These are phyloP conservation scores for Emergomyces africanus DNA, from an alignment of 2,329 filamentous ascomycete genomes.

Conservation along the genomic window DNA sequence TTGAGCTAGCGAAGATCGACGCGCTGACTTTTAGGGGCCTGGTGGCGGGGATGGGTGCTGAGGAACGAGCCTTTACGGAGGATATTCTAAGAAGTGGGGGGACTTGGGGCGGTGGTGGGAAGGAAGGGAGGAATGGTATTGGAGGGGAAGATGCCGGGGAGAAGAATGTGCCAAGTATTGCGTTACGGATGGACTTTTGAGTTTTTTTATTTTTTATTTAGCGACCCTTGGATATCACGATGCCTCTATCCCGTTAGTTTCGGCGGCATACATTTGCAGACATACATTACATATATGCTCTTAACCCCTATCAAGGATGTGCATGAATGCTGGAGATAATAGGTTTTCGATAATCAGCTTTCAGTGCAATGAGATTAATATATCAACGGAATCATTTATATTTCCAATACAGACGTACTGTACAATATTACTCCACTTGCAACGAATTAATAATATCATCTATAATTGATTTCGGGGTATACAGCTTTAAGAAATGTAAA, in stretches of 20 bases:
- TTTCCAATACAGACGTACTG: neutral
- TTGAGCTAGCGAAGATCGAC: conserved; percentile 70
- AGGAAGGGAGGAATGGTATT: conserved; percentile 25
- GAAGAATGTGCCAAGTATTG: conserved; percentile 61
- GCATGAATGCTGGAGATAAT: neutral
- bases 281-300: too few relatives aligned
- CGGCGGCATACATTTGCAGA: neutral
- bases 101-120: conserved; percentile 26
- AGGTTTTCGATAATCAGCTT: neutral
- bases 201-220: conserved; percentile 7
- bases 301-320: neutral
- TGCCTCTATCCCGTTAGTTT: neutral
- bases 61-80: conserved; percentile 66
- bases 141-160: conserved; percentile 43
- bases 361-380: neutral
- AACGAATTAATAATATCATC: neutral
- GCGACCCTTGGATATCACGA: neutral
- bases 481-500: neutral
- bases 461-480: neutral
- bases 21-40: conserved; percentile 60
- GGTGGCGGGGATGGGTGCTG: conserved; percentile 56
- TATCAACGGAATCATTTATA: neutral
- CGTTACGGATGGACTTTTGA: conserved; percentile 90
- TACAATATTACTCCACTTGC: neutral
- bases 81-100: conserved; percentile 57